A percentile compares a stretch with the other conserved stretches of the same genome.
Conservation (phyloP, 1,284 basidiomycete species). For the Blastosporella zonata region DNA sequence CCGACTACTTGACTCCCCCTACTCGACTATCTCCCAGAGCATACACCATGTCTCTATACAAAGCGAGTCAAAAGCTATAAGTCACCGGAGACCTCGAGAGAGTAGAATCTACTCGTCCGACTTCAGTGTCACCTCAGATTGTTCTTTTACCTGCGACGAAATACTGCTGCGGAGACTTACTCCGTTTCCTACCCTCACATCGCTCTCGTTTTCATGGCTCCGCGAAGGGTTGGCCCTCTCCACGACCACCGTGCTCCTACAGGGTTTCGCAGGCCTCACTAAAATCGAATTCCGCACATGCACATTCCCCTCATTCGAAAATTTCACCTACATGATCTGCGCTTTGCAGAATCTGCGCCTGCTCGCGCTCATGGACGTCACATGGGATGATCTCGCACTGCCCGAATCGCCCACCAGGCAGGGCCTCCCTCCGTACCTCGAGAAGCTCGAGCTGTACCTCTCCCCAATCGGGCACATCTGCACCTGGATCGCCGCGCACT, state of each 20-base stretch:
- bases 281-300: constrained; percentile 22
- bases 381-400: constrained; percentile 18
- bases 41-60: constrained; percentile 21
- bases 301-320: constrained; percentile 20
- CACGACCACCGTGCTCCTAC: constrained; percentile 9
- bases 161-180: constrained; percentile 15
- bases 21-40: constrained; percentile 16
- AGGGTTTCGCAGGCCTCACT: constrained; percentile 18
- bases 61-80: constrained; percentile 18
- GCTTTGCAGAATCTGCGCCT: constrained; percentile 19
- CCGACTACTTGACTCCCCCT: constrained; percentile 18
- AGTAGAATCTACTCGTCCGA: constrained; percentile 10
- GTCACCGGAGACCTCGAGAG: constrained; percentile 17
- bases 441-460: constrained; percentile 22
- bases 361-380: constrained; percentile 22
- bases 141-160: constrained; percentile 12
- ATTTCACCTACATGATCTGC: constrained; percentile 18
- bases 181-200: constrained; percentile 18
- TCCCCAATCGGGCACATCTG: constrained; percentile 21
- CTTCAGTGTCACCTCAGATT: neutral
- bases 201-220: constrained; percentile 20
- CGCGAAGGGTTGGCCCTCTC: constrained; percentile 11
- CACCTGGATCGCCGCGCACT: constrained; percentile 21
- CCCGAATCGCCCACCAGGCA: constrained; percentile 7
- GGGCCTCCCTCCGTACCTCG: constrained; percentile 16